Evolutionary conservation across 129 eudicot species (phyloP), one percentile per base, ranked within the genome.

Genomic region (Heracleum sosnowskyi): DNA sequence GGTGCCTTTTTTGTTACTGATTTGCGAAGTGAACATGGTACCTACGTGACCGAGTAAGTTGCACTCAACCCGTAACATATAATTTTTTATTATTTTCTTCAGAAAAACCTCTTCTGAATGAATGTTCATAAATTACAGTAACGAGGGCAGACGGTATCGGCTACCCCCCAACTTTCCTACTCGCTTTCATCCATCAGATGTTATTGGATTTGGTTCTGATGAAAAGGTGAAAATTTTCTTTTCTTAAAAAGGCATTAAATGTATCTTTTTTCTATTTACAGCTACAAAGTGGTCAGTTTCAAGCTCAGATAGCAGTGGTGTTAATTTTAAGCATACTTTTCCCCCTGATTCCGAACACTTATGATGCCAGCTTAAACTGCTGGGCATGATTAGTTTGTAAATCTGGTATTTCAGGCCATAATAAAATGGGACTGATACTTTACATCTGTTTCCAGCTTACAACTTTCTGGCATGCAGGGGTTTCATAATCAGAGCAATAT

Each of bases 1-100:
- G 97, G 97, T 34, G 92, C 89, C 79, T 95, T 90, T 84, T 91
- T 55, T 69, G 77, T 95, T 76, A 95, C 97, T 24, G 98, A 95
- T 83, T 87, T 95, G 73, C 89, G 88, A 74, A 95, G 97, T 76
- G 91, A 95, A 81, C 86, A 90, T 82, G 98, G 97, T 53, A 95
- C 97, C 83, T 95, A 85, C 86, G 83, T 92, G 69, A 83, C 88
- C 0, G 96, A 95, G 98, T 95, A 92, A 86, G 97, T 90, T 9
- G 11, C 20, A 33, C 12, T 41, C 11, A 81, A 69, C 10, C 51
- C 55, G 26, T 44, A 49, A 46, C 46, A 79, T 35, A 10, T 51
- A 34, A 34, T 72, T 53, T 22, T 44, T 18, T 44, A 0, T 45
- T 0, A 75, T 70, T 78, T 53, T 77, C 79, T 16, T 78, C 57